phyloP scores from a whole-genome alignment of 2,329 filamentous ascomycete genomes.

The Penicillium fuscoglaucum region DNA sequence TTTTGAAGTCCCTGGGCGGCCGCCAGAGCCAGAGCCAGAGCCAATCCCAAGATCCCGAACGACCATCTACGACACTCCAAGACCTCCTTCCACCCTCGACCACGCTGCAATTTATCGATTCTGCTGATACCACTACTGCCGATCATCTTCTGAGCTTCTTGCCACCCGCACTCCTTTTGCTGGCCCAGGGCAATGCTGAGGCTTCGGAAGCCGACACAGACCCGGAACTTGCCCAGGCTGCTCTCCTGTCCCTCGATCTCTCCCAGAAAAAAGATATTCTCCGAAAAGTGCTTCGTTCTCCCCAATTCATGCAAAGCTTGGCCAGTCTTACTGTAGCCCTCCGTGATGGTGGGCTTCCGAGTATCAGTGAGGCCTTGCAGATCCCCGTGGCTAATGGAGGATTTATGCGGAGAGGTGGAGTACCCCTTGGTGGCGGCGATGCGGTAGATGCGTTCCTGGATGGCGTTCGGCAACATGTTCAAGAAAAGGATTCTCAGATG shows the following conservation, averaged over 20 bases:
- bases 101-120: slow-evolving; percentile 75
- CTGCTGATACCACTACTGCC: slow-evolving; percentile 62
- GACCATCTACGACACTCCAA: slow-evolving; percentile 76
- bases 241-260: slow-evolving; percentile 69
- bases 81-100: slow-evolving; percentile 78
- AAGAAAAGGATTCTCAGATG: slow-evolving; percentile 53
- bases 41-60: slow-evolving; percentile 54
- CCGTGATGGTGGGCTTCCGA: slow-evolving; percentile 85
- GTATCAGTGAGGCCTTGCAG: slow-evolving; percentile 80
- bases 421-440: slow-evolving; percentile 84
- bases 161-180: slow-evolving; percentile 73
- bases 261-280: slow-evolving; percentile 79
- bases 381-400: slow-evolving; percentile 83
- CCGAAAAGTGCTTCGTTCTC: slow-evolving; percentile 78
- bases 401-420: slow-evolving; percentile 70
- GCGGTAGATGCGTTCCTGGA: slow-evolving; percentile 90
- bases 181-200: slow-evolving; percentile 68
- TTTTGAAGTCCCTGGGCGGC: slow-evolving; percentile 77
- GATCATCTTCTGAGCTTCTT: slow-evolving; percentile 76
- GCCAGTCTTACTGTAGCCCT: slow-evolving; percentile 83
- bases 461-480: slow-evolving; percentile 77
- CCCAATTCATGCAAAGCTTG: slow-evolving; percentile 86
- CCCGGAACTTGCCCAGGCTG: slow-evolving; percentile 67
- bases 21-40: slow-evolving; percentile 44
- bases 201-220: slow-evolving; percentile 66